Evolutionary conservation across 2,329 filamentous ascomycete genomes (phyloP).

Genomic region (Pochonia chlamydosporia): DNA sequence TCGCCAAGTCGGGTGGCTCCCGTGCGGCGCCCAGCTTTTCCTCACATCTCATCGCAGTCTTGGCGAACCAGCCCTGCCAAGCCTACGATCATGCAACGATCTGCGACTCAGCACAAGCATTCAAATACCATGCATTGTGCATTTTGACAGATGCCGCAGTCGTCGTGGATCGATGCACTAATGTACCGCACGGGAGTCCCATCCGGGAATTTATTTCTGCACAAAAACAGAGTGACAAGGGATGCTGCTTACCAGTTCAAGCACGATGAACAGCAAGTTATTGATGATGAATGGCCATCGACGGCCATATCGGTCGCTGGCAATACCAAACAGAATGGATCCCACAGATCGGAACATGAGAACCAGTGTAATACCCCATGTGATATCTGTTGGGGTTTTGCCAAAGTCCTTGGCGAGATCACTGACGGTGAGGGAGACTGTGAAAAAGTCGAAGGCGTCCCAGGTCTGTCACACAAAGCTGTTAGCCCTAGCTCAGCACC

Average conservation of each 20-base stretch:
- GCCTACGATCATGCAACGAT: neutral
- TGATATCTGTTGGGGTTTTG: constrained; percentile 51
- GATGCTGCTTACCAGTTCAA: constrained; percentile 57
- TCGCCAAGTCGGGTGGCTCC: constrained; percentile 7
- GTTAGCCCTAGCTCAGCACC: neutral
- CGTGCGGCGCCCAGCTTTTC: neutral
- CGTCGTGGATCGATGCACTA: no score
- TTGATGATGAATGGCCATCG: constrained; percentile 74
- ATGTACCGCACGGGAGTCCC: no score
- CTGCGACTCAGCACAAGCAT: no score
- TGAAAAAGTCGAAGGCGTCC: constrained; percentile 64
- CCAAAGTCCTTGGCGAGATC: constrained; percentile 47
- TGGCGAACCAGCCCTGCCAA: neutral
- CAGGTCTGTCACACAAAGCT: constrained; percentile 36
- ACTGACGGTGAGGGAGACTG: constrained; percentile 53
- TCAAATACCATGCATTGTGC: no score
- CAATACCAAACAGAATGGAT: constrained; percentile 48
- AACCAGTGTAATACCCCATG: constrained; percentile 59
- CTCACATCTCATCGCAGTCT: neutral
- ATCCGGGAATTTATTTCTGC: no score
- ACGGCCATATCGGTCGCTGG: constrained; percentile 50
- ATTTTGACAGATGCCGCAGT: no score
- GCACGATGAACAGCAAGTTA: constrained; percentile 63
- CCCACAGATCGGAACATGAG: constrained; percentile 56
- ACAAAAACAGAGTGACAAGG: neutral